phyloP scores from a whole-genome alignment of 352 stramenopile genomes.

The Phytophthora litchii region DNA sequence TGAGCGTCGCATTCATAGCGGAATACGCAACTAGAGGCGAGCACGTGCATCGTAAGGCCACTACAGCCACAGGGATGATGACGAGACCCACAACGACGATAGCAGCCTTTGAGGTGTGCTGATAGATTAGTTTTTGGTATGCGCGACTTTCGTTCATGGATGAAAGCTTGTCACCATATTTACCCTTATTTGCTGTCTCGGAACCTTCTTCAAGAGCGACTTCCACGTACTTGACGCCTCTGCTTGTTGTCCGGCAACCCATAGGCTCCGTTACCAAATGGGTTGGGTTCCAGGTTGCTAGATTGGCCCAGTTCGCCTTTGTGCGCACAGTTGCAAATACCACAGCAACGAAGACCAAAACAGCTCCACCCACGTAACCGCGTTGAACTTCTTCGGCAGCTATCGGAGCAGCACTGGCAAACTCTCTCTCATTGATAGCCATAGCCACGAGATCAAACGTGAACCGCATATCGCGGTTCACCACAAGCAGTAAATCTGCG shows the following conservation, averaged over 20 bases:
- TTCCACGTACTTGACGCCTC: slow-evolving; percentile 8
- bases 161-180: not conserved
- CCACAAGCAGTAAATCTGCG: slow-evolving; percentile 41
- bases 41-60: slow-evolving; percentile 8
- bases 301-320: slow-evolving; percentile 7
- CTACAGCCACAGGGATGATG: slow-evolving; percentile 1
- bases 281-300: slow-evolving; percentile 22
- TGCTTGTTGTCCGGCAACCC: not conserved
- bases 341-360: slow-evolving; percentile 18
- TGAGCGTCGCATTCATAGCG: slow-evolving; percentile 16
- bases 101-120: not conserved
- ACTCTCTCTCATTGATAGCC: slow-evolving; percentile 9
- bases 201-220: slow-evolving; percentile 16
- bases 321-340: slow-evolving; percentile 8
- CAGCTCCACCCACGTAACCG: slow-evolving; percentile 24
- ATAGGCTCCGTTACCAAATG: slow-evolving; percentile 4
- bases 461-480: slow-evolving; percentile 44
- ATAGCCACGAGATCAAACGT: slow-evolving; percentile 35
- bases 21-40: slow-evolving; percentile 21
- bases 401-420: slow-evolving; percentile 33
- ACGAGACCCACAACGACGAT: slow-evolving; percentile 6
- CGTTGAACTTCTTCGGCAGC: slow-evolving; percentile 36
- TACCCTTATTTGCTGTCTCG: not conserved
- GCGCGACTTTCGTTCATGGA: not conserved
- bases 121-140: slow-evolving; percentile 1